Evolutionary conservation across 768 basidiomycete genomes (phyloP), one percentile per base, ranked within the genome.

Genomic region (Sarcodon aspratus): DNA sequence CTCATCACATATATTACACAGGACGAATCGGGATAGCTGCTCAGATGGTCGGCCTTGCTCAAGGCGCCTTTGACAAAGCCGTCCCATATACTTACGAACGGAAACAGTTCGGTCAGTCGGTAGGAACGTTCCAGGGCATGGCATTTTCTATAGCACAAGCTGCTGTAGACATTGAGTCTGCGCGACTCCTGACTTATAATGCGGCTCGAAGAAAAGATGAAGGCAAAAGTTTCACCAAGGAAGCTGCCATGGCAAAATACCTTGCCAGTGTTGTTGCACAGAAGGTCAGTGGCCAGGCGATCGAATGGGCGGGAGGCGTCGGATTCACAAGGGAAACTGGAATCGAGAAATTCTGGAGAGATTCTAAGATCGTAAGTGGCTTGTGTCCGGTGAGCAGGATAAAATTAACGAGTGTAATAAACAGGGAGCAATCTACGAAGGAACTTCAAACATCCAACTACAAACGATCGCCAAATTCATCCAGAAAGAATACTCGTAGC

Each of bases 201-300:
- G 95, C 95, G 17, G 95, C 96, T 36, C 74, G 95, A 32, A 75
- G 90, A 48, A 94, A 95, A 74, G 95, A 96, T 64, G 86, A 93
- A 63, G 91, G 92, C 8, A 71, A 73, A 59, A 59, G 68, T 27
- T 99, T 98, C 65, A 81, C 83, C 31, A 90, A 88, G 66, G 89
- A 97, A 66, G 95, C 96, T 9, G 96, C 96, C 1, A 96, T 97
- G 89, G 96, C 96, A 45, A 99, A 99, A 66, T 94, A 87, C 60
- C 90, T 82, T 74, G 76, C 85, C 18, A 91, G 90, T 51, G 76
- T 85, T 17, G 79, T 99, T 6, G 96, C 96, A 11, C 88, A 95
- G 66, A 73, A 75, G 38, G 93, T 96, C 2, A 76, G 84, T 9
- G 92, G 95, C 7, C 67, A 74, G 38, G 95, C 95, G 13, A 97